Evolutionary conservation across 208 protist genomes (phyloP).

Genomic region (Kentomonas sorsogonicus): DNA sequence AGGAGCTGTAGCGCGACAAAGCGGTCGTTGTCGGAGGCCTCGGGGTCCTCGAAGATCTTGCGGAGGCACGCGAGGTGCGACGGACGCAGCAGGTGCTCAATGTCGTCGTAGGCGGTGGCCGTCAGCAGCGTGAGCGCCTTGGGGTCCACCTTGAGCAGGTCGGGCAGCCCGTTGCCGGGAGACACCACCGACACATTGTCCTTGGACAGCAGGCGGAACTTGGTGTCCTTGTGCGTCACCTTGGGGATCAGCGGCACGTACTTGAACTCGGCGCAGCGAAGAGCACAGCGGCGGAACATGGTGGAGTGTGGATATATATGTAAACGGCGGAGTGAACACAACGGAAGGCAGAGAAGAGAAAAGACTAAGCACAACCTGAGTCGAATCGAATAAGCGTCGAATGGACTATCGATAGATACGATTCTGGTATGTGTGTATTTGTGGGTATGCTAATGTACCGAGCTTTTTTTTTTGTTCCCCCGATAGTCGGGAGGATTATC

Average conservation of each 20-base stretch:
- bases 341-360: too few species aligned
- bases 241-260: slow-evolving; percentile 77
- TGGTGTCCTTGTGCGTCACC: slow-evolving; percentile 54
- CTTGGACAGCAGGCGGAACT: slow-evolving; percentile 79
- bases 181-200: slow-evolving; percentile 78
- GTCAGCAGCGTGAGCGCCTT: slow-evolving; percentile 86
- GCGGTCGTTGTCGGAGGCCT: slow-evolving; percentile 94
- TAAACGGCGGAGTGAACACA: slow-evolving; percentile 6
- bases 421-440: neutral
- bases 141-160: slow-evolving; percentile 86
- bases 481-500: neutral
- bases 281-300: slow-evolving; percentile 52
- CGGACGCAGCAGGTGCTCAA: slow-evolving; percentile 93
- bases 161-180: slow-evolving; percentile 46
- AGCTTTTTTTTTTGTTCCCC: neutral
- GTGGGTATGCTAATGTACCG: neutral
- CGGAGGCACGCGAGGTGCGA: slow-evolving; percentile 89
- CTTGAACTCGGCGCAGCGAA: slow-evolving; percentile 46
- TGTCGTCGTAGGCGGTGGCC: slow-evolving; percentile 86
- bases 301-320: neutral
- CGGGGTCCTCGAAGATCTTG: slow-evolving; percentile 94
- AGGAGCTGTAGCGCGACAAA: slow-evolving; percentile 96
- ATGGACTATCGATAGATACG: too few species aligned
- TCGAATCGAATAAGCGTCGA: too few species aligned
- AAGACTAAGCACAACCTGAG: too few species aligned